A percentile compares a stretch with the other conserved stretches of the same genome.
Evolutionary conservation across 768 basidiomycete species (phyloP).

Genomic region (Pleurotus eryngii): DNA sequence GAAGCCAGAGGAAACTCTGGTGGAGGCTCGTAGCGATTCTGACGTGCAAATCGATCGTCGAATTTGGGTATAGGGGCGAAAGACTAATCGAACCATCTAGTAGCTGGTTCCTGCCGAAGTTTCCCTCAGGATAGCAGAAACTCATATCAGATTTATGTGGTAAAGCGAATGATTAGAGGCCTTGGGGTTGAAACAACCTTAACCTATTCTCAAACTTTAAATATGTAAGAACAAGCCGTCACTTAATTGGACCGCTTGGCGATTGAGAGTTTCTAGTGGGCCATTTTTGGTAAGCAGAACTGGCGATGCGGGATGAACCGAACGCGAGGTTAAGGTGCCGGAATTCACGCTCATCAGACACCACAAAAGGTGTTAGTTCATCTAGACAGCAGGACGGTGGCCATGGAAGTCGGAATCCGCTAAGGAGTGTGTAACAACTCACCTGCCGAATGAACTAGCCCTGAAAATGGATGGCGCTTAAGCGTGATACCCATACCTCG

Average conservation of each 20-base stretch:
- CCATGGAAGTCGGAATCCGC: constrained; percentile 84
- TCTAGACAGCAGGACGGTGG: constrained; percentile 87
- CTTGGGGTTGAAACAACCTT: constrained; percentile 87
- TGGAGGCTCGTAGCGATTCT: constrained; percentile 95
- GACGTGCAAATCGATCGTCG: constrained; percentile 95
- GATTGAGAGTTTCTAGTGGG: constrained; percentile 81
- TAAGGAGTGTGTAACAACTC: constrained; percentile 43
- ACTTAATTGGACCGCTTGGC: constrained; percentile 79
- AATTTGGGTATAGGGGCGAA: constrained; percentile 96
- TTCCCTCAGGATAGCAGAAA: constrained; percentile 66
- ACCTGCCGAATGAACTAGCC: constrained; percentile 87
- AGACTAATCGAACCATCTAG: constrained; percentile 95
- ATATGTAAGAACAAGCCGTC: constrained; percentile 83
- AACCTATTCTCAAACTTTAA: constrained; percentile 82
- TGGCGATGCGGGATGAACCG: constrained; percentile 70
- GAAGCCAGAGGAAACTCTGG: constrained; percentile 96
- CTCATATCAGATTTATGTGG: constrained; percentile 60
- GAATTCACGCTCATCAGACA: constrained; percentile 83
- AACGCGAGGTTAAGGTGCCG: constrained; percentile 73
- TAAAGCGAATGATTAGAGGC: constrained; percentile 92
- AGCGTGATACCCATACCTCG: constrained; percentile 83
- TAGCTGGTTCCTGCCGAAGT: constrained; percentile 92
- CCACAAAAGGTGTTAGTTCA: constrained; percentile 85
- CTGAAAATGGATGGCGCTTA: constrained; percentile 90
- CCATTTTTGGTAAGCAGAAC: constrained; percentile 77